Base-by-base conservation (phyloP, 768 basidiomycete genomes). In the Suillus variegatus region DNA sequence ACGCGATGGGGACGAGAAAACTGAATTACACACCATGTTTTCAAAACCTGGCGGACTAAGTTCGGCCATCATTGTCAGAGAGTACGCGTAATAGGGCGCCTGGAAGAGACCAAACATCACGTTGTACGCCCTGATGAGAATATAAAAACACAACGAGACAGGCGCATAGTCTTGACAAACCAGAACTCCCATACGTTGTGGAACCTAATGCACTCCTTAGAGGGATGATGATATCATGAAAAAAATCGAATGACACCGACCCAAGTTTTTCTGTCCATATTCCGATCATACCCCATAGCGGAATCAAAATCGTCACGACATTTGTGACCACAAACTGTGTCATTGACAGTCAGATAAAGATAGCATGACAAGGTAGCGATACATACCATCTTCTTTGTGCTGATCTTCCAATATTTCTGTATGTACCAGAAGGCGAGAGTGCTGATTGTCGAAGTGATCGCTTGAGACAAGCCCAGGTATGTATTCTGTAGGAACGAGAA, bases 181-280 rank as follows among this genome's bases (percentile, higher is more conserved):
- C 93, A 96, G 77, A 95, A 95, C 70, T 95, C 93, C 92, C 93
- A 94, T 16, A 70, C 83, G 66, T 93, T 91, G 73, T 93, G 92
- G 77, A 91, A 93, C 2, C 85, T 87, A 46, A 20, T 28, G 47
- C 49, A 36, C 41, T 25, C 38, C 54, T 66, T 32, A 68, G 60
- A 60, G 14, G n/a, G 18, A 28, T 64, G 47, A 20, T 32, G 38
- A 7, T 35, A 8, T 14, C 28, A 43, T 60, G 40, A 32, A 25
- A 28, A 2, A 25, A 43, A 47, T 52, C 44, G 65, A 38, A 20
- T 28, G 10, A 25, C 25, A 49, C 25, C 22, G 68, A 91, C 88
- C 93, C 93, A 55, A 95, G 69, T 65, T 83, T 90, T 9, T 78
- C 66, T 0, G 92, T 93, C 92, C 93, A 93, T 60, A 94, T 86